Conservation (phyloP, 1,284 basidiomycete species). For the Ustilago sp. region DNA sequence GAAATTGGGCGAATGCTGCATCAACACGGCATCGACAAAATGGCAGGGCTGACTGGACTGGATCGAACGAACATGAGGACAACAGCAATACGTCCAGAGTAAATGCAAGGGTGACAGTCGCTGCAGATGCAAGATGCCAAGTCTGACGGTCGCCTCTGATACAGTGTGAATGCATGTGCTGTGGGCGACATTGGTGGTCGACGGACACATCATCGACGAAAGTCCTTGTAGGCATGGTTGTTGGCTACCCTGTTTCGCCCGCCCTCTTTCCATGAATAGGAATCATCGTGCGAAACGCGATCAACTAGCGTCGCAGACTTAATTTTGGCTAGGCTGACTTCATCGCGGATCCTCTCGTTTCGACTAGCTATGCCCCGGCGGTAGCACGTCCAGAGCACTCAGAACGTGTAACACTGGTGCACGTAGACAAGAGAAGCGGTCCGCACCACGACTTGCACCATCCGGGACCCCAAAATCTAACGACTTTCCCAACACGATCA, state of each 20-base stretch:
- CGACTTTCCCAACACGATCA: not conserved
- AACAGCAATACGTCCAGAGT: not conserved
- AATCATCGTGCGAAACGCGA: too few species aligned
- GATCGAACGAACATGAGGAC: not conserved
- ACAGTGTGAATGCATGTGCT: not conserved
- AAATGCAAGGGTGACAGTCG: not conserved
- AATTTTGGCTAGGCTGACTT: too few species aligned
- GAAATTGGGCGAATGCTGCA: not conserved
- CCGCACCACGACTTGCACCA: not conserved
- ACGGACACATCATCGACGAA: not conserved
- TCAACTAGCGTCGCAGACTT: too few species aligned
- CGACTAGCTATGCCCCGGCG: too few species aligned
- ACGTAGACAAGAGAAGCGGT: too few species aligned
- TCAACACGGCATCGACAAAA: not conserved
- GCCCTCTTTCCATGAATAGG: not conserved
- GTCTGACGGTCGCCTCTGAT: not conserved
- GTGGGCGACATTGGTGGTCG: not conserved
- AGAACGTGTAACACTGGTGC: too few species aligned
- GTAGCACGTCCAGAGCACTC: too few species aligned
- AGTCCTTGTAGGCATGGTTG: not conserved
- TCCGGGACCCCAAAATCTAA: not conserved
- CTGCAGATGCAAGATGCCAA: not conserved
- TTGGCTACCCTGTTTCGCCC: not conserved
- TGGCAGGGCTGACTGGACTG: not conserved
- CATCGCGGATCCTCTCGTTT: too few species aligned